Evolutionary conservation across 352 stramenopile genomes (phyloP), one percentile per base, ranked within the genome.

Genomic region (Pythium aquatile): DNA sequence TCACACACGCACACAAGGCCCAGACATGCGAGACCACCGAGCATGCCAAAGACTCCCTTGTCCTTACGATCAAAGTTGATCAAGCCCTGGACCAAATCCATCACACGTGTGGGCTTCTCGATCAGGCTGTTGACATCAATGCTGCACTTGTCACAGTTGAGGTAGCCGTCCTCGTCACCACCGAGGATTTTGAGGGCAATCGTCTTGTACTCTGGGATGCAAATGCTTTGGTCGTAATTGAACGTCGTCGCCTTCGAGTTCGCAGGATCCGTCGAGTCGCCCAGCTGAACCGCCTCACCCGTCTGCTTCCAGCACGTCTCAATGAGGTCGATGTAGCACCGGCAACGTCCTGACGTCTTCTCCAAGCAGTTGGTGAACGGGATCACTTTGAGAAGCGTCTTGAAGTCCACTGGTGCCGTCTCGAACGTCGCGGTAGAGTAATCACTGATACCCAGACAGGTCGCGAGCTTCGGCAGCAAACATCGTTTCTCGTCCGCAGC

Each of bases 141-240:
- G 39, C 83, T 78, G 67, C 86, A 94, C 16, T 85, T 83, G 30
- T 76, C 79, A 56, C 86, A 94, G 69, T 94, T 94, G 14, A 94
- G 67, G 20, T 75, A 73, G 7, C 85, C 85, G 14, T 76, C 70
- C 9, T 73, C 81, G 17, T 69, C 24, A 0, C 86, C 70, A 30
- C 82, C 79, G 39, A 91, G 80, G 24, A 92, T 83, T 4, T 67
- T 65, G 44, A 87, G 69, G 11, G 84, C 84, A 3, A 63, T 61
- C 5, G 63, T 32, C 37, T 75, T 75, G 76, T 79, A 95, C 10
- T 70, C 67, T 3, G 81, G 74, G 28, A 88, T 70, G 62, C 85
- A 93, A 46, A 76, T 68, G n/a, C 42, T 77, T 54, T 94, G 84
- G 65, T 93, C 74, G 58, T 84, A 93, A 58, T 70, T 70, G 55